Percentiles rank a stretch among this genome's conserved stretches.
phyloP scores from a whole-genome alignment of 164 flowering plant genomes.

The Nymphaea thermarum region DNA sequence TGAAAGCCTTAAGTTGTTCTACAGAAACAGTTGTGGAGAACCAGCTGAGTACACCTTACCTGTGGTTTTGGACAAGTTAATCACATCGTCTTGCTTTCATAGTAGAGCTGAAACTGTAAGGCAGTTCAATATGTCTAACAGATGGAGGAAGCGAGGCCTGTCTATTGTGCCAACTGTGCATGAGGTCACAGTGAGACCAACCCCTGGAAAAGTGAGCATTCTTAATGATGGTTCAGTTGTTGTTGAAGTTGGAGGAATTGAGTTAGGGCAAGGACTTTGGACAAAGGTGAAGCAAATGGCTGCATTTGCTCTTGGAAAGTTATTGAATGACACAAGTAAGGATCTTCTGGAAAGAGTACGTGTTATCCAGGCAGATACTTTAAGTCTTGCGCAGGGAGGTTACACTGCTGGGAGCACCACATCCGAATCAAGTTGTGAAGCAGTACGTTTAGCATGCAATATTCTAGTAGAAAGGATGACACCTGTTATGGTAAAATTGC shows the following conservation, averaged over 20 bases:
- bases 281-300: slow-evolving; percentile 86
- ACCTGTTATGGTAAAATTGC: slow-evolving; percentile 42
- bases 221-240: slow-evolving; percentile 75
- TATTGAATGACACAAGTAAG: slow-evolving; percentile 35
- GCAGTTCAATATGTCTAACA: slow-evolving; percentile 39
- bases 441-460: slow-evolving; percentile 62
- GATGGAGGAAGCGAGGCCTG: slow-evolving; percentile 73
- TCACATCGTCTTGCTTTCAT: slow-evolving; percentile 29
- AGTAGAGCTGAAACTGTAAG: slow-evolving; percentile 32
- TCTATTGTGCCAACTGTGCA: slow-evolving; percentile 60
- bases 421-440: slow-evolving; percentile 88
- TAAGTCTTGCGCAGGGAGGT: slow-evolving; percentile 85
- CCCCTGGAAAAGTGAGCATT: slow-evolving; percentile 83
- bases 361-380: slow-evolving; percentile 72
- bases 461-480: slow-evolving; percentile 54
- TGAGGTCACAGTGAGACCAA: slow-evolving; percentile 40
- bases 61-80: slow-evolving; percentile 48
- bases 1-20: slow-evolving; percentile 45
- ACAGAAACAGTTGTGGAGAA: slow-evolving; percentile 32
- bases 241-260: slow-evolving; percentile 94
- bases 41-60: slow-evolving; percentile 60
- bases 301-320: slow-evolving; percentile 58
- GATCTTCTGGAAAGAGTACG: slow-evolving; percentile 53
- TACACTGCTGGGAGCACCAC: slow-evolving; percentile 86
- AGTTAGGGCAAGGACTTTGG: slow-evolving; percentile 93